Conservation (phyloP, 306 rosid species). For the Biancaea sappan region DNA sequence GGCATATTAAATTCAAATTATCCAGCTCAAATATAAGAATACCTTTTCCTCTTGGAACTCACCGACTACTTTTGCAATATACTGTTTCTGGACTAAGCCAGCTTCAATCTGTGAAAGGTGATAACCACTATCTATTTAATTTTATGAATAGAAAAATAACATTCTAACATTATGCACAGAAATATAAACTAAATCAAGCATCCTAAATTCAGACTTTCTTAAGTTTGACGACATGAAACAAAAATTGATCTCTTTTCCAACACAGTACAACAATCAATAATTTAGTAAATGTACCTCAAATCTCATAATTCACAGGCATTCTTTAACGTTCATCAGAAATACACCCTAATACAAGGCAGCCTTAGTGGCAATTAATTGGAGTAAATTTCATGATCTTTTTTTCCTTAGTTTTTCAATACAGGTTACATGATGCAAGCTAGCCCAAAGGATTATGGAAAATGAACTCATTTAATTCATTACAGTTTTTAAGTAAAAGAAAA, state of each 20-base stretch:
- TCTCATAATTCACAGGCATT: not conserved
- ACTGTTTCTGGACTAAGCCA: constrained; percentile 66
- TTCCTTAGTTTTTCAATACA: not conserved
- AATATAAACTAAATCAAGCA: constrained; percentile 9
- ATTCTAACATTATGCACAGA: not conserved
- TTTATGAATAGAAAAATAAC: not conserved
- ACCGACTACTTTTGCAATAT: constrained; percentile 64
- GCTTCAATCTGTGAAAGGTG: constrained; percentile 81
- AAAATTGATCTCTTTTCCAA: constrained; percentile 19
- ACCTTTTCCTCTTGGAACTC: constrained; percentile 62
- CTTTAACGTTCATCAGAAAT: not conserved
- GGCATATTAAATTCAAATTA: constrained; percentile 25
- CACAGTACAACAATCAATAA: constrained; percentile 1
- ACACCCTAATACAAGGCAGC: constrained; percentile 34
- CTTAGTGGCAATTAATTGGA: constrained; percentile 44
- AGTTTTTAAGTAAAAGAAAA: not conserved
- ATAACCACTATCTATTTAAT: constrained; percentile 24
- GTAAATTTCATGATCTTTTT: constrained; percentile 13
- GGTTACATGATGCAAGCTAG: not conserved
- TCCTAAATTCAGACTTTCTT: not conserved
- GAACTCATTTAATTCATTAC: not conserved
- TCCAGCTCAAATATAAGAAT: constrained; percentile 31
- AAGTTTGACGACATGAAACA: constrained; percentile 3
- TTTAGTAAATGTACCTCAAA: constrained; percentile 1
- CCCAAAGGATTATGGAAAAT: not conserved